Conservation (phyloP, 306 rosid species). For the Cicer bijugum region DNA sequence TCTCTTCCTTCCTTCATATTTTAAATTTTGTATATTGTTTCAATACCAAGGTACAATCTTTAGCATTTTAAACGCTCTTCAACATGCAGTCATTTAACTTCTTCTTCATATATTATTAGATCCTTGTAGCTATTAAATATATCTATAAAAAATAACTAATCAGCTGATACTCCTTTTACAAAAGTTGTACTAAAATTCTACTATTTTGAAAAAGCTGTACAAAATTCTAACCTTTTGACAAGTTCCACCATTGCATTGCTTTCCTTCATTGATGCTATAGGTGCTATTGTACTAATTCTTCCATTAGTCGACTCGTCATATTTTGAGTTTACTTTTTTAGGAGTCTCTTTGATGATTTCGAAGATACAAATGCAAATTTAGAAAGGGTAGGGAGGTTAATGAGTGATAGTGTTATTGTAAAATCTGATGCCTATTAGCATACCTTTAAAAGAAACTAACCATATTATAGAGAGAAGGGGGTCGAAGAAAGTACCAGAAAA, state of each 20-base stretch:
- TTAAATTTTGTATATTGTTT: constrained; percentile 33
- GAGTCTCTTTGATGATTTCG: no score
- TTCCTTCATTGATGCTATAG: constrained; percentile 6
- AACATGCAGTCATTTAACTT: not conserved
- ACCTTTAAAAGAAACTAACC: not conserved
- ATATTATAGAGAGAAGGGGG: not conserved
- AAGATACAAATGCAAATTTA: no score
- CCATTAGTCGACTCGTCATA: not conserved
- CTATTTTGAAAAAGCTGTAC: constrained; percentile 8
- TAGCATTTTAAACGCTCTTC: not conserved
- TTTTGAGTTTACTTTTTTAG: no score
- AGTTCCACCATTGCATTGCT: constrained; percentile 6
- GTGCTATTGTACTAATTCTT: constrained; percentile 3
- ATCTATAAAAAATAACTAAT: not conserved
- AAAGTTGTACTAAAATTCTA: constrained; percentile 2
- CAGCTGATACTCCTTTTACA: constrained; percentile 6
- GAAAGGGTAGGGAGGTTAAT: not conserved
- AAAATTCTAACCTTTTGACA: not conserved
- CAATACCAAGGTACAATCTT: constrained; percentile 27
- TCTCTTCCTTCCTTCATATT: constrained; percentile 3
- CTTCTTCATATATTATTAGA: no score
- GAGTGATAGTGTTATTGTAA: not conserved
- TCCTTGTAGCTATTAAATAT: not conserved
- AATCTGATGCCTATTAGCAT: not conserved
- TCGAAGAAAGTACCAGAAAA: not conserved